A percentile compares a stretch with the other conserved stretches of the same genome.
Evolutionary conservation across 176 grass and related monocot species (phyloP).

Genomic region (bread wheat (Triticum aestivum)): IWGSC_CS_RefSeq_v2.1 NC_057811.1:148885799-148886298

Average conservation of each 20-base stretch:
- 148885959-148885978: conserved; percentile 71
- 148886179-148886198: neutral
- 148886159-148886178: conserved; percentile 7
- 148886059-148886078: conserved; percentile 69
- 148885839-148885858: conserved; percentile 95
- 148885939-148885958: conserved; percentile 90
- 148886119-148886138: conserved; percentile 12
- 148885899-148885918: conserved; percentile 98
- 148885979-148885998: conserved; percentile 99
- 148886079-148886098: conserved; percentile 75
- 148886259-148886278: neutral
- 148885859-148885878: conserved; percentile 65
- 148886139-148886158: neutral
- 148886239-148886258: conserved; percentile 4
- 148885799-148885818: conserved; percentile 89
- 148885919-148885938: conserved; percentile 90
- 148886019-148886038: conserved; percentile 82
- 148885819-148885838: conserved; percentile 79
- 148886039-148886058: conserved; percentile 80
- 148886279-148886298: neutral
- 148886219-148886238: neutral
- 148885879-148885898: conserved; percentile 75
- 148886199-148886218: conserved; percentile 15
- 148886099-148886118: conserved; percentile 43
- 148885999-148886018: conserved; percentile 97